A percentile compares a stretch with the other conserved stretches of the same genome.
Conservation (phyloP, 176 grass and related monocot species). For the Cocos nucifera region DNA sequence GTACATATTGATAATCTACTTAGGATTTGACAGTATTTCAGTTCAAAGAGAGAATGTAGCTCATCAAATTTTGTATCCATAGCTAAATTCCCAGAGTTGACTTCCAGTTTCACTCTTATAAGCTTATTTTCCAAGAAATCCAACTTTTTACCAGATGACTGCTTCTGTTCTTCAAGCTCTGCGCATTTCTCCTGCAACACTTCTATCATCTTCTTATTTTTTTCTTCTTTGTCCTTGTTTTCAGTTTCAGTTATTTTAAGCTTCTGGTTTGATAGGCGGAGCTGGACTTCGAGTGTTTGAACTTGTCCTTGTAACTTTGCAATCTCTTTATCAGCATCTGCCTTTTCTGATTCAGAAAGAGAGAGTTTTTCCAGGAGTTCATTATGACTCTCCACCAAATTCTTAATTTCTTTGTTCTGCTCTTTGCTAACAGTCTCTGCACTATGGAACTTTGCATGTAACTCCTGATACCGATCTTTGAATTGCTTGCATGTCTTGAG, state of each 20-base stretch:
- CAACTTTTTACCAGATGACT: conserved; percentile 26
- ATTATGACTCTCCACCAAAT: conserved; percentile 17
- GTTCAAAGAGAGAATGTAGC: conserved; percentile 27
- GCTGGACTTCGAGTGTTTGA: conserved; percentile 46
- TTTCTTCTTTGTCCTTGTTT: conserved; percentile 55
- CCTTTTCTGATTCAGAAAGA: conserved; percentile 33
- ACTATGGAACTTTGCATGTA: conserved; percentile 18
- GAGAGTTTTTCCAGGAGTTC: conserved; percentile 25
- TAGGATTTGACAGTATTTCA: conserved; percentile 19
- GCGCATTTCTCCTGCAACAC: conserved; percentile 26
- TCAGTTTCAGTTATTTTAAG: conserved; percentile 54
- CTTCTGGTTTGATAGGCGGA: conserved; percentile 60
- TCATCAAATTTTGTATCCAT: conserved; percentile 38
- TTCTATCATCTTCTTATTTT: conserved; percentile 23
- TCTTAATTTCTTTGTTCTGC: conserved; percentile 34
- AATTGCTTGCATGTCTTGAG: conserved; percentile 31
- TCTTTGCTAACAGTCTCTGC: conserved; percentile 38
- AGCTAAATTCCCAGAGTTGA: conserved; percentile 18
- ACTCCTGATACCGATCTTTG: conserved; percentile 35
- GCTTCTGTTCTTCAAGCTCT: conserved; percentile 38
- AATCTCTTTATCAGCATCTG: conserved; percentile 39
- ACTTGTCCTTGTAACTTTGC: conserved; percentile 36
- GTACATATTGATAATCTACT: conserved; percentile 30
- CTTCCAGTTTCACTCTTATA: conserved; percentile 33
- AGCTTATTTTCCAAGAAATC: conserved; percentile 32